Base-by-base conservation (phyloP, 2,329 filamentous ascomycete genomes). In the Aspergillus tanneri region DNA sequence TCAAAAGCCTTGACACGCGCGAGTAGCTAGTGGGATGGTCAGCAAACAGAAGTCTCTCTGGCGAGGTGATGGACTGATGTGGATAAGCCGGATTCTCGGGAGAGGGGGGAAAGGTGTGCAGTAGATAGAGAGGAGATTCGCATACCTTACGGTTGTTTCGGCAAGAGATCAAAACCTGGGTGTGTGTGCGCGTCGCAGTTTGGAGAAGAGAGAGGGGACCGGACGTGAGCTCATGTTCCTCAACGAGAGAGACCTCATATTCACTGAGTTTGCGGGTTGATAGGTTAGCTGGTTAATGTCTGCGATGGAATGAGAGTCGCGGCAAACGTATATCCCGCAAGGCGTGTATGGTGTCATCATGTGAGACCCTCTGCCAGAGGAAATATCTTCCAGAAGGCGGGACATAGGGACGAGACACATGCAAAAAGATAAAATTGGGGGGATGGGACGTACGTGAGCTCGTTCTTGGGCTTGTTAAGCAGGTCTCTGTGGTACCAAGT, bases 1-100 rank as follows among this genome's bases (percentile, higher is more conserved):
- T 99, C 93, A 70, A 99, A 99, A 5, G 93, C 93, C 79, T 99
- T 99, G 66, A 99, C 92, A 56, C 93, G 87, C 43, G 92, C 93
- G 46, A 99, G 85, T 39, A 99, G 81, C 79, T 53, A n/a, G n/a
- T n/a, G n/a, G n/a, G n/a, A n/a, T n/a, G n/a, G n/a, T n/a, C n/a
- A n/a, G 30, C 16, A 19, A 18, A 40, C 14, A 7, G 19, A 23
- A 34, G 16, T 18, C 14, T 34, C 7, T 16, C 14, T 4, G 28
- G 16, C 12, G 30, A 34, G n/a, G n/a, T 34, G 8, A 34, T 8
- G 16, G 30, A 34, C 14, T 19, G 11, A n/a, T 32, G 16, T 34
- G 30, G 19, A 14, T 19, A 19, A 34, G 16, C 30, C 7, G 30
- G 14, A 19, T 18, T 18, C 27, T 11, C 14, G 6, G 9, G 18